Base-by-base conservation (phyloP, 441 rosid genomes). In the Populus hybrid region DNA sequence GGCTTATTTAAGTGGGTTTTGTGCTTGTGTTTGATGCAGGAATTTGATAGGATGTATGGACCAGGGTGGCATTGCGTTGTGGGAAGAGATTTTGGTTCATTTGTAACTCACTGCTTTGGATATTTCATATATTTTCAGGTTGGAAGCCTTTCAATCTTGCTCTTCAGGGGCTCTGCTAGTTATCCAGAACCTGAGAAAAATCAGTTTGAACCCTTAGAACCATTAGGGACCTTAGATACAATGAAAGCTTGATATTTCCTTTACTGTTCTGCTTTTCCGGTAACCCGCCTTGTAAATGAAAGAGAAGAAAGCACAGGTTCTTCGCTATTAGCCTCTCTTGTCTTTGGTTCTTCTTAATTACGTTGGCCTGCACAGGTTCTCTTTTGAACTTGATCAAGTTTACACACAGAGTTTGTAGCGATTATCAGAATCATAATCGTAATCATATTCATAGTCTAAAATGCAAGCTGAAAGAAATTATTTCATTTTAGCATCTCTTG, bases 31-130 rank as follows among this genome's bases (percentile, higher is more conserved):
- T 61, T 20, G 9, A 31, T 75, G 81, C 85, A 86, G 87, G 89
- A 86, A 61, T 86, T 86, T 18, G 89, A 86, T 40, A 81, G 83
- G 31, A 80, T 73, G 38, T 84, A 84, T 74, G 89, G 89, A 14
- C 86, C 89, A 28, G 87, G 87, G 16, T 86, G 89, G 89, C 89
- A 86, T 70, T 86, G 89, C 78, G 84, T 84, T 9, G 87, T 86
- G 83, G 89, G 89, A 11, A 81, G 82, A 36, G 84, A 74, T 76
- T 86, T 84, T 70, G 89, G 89, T 20, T 84, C 89, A 5, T 86
- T 74, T 71, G 87, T 86, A 63, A 86, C 89, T n/a, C 87, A 86
- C 64, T 73, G 86, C 26, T 81, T 82, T 18, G 87, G 89, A 4
- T 79, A 86, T 76, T 86, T 86, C 82, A 83, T 86, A 2, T 82